Evolutionary conservation across 768 basidiomycete species (phyloP).

Genomic region (Coprinopsis sp.): DNA sequence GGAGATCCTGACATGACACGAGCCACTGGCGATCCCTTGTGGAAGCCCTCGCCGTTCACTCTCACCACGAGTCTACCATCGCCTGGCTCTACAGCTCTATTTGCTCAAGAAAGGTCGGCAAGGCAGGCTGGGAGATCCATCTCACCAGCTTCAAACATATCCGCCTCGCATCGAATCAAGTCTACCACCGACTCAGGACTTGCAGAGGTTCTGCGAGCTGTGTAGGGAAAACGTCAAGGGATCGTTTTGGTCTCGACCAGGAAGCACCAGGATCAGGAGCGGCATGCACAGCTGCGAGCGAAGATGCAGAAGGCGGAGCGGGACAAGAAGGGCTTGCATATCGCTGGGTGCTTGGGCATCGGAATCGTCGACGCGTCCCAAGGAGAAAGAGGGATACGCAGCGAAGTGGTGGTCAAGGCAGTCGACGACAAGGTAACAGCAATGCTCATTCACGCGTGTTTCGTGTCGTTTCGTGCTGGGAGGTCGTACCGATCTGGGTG

Average conservation of each 20-base stretch:
- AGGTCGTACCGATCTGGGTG: background rate
- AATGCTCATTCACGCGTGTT: background rate
- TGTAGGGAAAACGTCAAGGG: no score
- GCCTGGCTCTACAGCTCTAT: no score
- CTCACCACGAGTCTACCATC: no score
- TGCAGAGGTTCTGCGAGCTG: no score
- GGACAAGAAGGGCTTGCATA: constrained; percentile 46
- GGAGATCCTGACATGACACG: no score
- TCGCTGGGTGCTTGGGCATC: constrained; percentile 45
- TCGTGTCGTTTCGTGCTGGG: background rate
- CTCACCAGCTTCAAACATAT: no score
- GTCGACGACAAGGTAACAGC: constrained; percentile 17
- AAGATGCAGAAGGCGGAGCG: constrained; percentile 46
- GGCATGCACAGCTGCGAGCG: constrained; percentile 22
- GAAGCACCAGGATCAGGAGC: constrained; percentile 7
- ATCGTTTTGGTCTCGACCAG: background rate
- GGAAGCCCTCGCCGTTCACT: no score
- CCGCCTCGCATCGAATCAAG: no score
- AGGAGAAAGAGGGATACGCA: constrained; percentile 22
- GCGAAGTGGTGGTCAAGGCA: constrained; percentile 22
- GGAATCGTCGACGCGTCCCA: constrained; percentile 38
- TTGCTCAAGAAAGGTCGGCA: no score
- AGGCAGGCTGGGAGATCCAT: no score
- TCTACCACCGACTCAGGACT: no score
- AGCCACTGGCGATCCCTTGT: no score